Percentiles rank a stretch among this genome's conserved stretches.
Conservation (phyloP, 192 early-diverging fungal species). For the Backusella australiensis region DNA sequence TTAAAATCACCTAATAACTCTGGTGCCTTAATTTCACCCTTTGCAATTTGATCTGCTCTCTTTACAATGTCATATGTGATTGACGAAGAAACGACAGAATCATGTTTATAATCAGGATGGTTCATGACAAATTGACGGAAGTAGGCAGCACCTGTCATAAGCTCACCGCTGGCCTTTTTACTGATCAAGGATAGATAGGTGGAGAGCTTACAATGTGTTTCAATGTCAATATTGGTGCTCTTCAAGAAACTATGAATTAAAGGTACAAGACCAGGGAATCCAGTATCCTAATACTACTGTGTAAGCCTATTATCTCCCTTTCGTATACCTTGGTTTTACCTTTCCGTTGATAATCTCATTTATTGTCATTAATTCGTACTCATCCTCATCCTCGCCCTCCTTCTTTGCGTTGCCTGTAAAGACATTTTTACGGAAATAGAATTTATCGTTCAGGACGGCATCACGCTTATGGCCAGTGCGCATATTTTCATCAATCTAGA, state of each 20-base stretch:
- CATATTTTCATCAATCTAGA: conserved; percentile 92
- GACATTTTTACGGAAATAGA: conserved; percentile 88
- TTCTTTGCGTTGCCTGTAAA: conserved; percentile 40
- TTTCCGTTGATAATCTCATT: conserved; percentile 78
- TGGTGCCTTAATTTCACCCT: conserved; percentile 45
- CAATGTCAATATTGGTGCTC: conserved; percentile 62
- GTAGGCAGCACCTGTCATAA: conserved; percentile 88
- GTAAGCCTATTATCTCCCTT: not conserved
- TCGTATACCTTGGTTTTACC: not conserved
- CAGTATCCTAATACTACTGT: conserved; percentile 26
- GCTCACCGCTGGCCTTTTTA: conserved; percentile 74
- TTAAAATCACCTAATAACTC: conserved; percentile 43
- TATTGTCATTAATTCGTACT: conserved; percentile 73
- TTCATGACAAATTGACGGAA: conserved; percentile 83
- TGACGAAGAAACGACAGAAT: conserved; percentile 81
- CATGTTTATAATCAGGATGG: conserved; percentile 87
- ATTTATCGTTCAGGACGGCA: conserved; percentile 79
- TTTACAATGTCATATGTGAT: conserved; percentile 88
- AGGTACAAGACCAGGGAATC: conserved; percentile 82
- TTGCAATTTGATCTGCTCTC: conserved; percentile 53
- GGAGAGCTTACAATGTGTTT: conserved; percentile 68
- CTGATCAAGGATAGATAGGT: conserved; percentile 79
- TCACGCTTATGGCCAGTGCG: conserved; percentile 78
- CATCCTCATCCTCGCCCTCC: conserved; percentile 40
- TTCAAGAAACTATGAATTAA: conserved; percentile 86